These are phyloP conservation scores for Tetrapisispora fleetii DNA, from an alignment of 805 yeast species.

Conservation along the genomic window DNA sequence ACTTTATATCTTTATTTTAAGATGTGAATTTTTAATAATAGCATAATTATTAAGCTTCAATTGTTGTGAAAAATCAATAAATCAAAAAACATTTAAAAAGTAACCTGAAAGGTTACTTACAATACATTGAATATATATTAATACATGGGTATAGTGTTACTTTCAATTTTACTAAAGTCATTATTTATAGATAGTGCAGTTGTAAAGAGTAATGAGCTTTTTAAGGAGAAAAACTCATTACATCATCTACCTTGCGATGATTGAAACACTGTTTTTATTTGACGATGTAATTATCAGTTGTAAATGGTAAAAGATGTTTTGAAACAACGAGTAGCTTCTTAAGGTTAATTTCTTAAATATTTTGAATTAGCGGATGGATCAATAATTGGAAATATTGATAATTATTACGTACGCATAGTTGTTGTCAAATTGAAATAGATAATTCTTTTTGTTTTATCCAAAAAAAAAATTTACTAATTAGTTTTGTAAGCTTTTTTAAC, in stretches of 20 bases:
- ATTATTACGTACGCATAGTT: neutral
- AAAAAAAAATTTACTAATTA: no score
- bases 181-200: neutral
- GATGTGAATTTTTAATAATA: no score
- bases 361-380: neutral
- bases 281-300: neutral
- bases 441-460: no score
- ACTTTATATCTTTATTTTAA: no score
- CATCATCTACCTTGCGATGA: neutral
- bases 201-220: neutral
- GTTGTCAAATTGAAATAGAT: no score
- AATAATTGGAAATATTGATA: no score
- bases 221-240: neutral
- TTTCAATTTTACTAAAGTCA: neutral
- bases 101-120: neutral
- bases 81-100: no score
- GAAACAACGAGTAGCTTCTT: neutral
- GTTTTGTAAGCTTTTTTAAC: no score
- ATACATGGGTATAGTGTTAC: neutral
- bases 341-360: neutral
- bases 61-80: no score
- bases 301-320: no score
- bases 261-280: neutral
- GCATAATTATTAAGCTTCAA: no score
- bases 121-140: conserved; percentile 1